A percentile compares a stretch with the other conserved stretches of the same genome.
phyloP scores from a whole-genome alignment of 2,329 filamentous ascomycete genomes.

The Sclerotinia trifoliorum region DNA sequence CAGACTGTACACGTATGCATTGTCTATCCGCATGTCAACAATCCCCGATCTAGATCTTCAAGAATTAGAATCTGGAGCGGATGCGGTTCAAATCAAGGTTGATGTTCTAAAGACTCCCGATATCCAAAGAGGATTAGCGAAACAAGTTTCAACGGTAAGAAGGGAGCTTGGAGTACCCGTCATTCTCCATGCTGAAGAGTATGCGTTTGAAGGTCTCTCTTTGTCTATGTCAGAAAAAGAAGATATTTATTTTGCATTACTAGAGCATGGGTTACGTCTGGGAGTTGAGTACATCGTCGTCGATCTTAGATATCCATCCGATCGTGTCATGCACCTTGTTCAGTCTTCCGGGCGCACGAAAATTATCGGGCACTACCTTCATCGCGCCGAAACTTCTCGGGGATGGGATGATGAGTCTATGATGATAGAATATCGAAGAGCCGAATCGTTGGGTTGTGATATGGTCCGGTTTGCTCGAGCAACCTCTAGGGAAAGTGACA shows the following conservation, averaged over 20 bases:
- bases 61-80: conserved; percentile 56
- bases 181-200: conserved; percentile 57
- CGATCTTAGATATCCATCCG: conserved; percentile 55
- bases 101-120: conserved; percentile 53
- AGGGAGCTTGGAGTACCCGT: conserved; percentile 56
- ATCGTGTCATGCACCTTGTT: conserved; percentile 47
- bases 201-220: conserved; percentile 35
- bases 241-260: conserved; percentile 53
- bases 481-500: conserved; percentile 51
- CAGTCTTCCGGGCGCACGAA: conserved; percentile 50
- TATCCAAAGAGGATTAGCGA: conserved; percentile 50
- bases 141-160: conserved; percentile 56
- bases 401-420: conserved; percentile 52
- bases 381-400: conserved; percentile 38
- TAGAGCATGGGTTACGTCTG: conserved; percentile 63
- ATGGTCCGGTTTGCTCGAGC: conserved; percentile 55
- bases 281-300: conserved; percentile 65
- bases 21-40: conserved; percentile 59
- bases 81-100: conserved; percentile 60
- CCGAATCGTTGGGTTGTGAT: conserved; percentile 52
- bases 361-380: conserved; percentile 52
- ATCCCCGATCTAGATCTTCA: conserved; percentile 54
- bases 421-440: conserved; percentile 50
- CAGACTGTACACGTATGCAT: conserved; percentile 64
- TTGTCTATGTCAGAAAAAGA: conserved; percentile 33